phyloP scores from a whole-genome alignment of 139 green algal genomes.

The Picocystis salinarum region DNA sequence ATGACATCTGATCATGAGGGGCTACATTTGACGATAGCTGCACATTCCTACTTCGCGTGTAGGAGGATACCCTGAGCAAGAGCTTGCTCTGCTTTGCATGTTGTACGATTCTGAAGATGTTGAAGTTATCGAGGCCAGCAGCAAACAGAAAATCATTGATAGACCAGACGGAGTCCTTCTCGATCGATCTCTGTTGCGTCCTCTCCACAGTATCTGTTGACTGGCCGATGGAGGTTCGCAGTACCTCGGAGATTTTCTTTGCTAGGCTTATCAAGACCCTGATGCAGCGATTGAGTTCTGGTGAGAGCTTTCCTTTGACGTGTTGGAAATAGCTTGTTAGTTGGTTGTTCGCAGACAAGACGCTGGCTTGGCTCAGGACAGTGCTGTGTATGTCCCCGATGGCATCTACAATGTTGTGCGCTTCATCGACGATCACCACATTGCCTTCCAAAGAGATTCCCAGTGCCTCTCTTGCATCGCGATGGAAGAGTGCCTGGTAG shows the following conservation, averaged over 20 bases:
- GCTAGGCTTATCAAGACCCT: constrained; percentile 30
- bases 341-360: not conserved
- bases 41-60: constrained; percentile 1
- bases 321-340: constrained; percentile 35
- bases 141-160: constrained; percentile 73
- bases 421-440: constrained; percentile 89
- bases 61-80: constrained; percentile 53
- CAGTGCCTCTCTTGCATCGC: constrained; percentile 34
- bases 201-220: too few relatives aligned
- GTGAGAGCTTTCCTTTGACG: constrained; percentile 45
- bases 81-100: constrained; percentile 56
- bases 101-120: constrained; percentile 63
- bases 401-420: constrained; percentile 79
- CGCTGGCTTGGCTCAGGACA: constrained; percentile 20
- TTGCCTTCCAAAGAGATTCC: constrained; percentile 34
- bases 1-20: not conserved
- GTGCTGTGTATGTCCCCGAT: constrained; percentile 49
- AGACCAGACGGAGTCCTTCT: too few relatives aligned
- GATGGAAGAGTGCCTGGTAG: constrained; percentile 39
- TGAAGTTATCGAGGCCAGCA: constrained; percentile 63
- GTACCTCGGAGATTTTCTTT: constrained; percentile 5
- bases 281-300: constrained; percentile 41
- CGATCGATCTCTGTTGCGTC: too few relatives aligned
- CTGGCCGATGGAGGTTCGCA: constrained; percentile 3
- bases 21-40: not conserved